These are phyloP conservation scores for Asclepias syriaca DNA, from an alignment of 257 asterid genomes.

Conservation along the genomic window DNA sequence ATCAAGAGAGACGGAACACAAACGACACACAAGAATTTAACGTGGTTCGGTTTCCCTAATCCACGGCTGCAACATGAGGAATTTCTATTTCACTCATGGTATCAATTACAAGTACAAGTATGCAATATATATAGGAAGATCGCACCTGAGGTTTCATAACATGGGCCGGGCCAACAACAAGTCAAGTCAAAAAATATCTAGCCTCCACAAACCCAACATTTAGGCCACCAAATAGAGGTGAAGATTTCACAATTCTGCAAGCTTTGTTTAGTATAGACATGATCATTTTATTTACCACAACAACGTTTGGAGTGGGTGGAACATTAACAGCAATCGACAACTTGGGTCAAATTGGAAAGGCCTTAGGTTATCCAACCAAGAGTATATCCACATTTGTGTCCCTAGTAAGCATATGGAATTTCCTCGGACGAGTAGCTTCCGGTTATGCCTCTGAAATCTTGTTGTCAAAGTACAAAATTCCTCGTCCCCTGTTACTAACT, in stretches of 20 bases:
- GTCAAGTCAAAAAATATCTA: no score
- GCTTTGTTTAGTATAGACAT: constrained; percentile 48
- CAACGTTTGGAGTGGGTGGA: constrained; percentile 46
- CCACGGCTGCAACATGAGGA: no score
- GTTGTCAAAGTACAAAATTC: constrained; percentile 39
- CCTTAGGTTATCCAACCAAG: constrained; percentile 38
- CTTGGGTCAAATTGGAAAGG: constrained; percentile 50
- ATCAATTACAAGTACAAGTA: no score
- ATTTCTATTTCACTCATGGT: no score
- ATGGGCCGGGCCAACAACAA: no score
- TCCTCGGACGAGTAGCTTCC: constrained; percentile 38
- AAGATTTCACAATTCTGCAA: constrained; percentile 47
- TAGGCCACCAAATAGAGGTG: constrained; percentile 40
- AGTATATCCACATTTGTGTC: constrained; percentile 49
- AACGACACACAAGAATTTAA: no score
- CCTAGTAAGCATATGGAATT: constrained; percentile 59
- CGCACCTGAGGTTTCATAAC: no score
- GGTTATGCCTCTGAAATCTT: constrained; percentile 47
- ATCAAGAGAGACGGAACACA: no score
- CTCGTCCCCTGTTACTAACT: constrained; percentile 42
- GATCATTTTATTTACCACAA: constrained; percentile 34
- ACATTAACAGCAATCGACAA: constrained; percentile 51
- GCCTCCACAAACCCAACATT: no score
- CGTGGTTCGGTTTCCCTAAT: no score
- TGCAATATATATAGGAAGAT: no score